phyloP scores from a whole-genome alignment of 1,284 basidiomycete species.

The Wallemia mellicola region DNA sequence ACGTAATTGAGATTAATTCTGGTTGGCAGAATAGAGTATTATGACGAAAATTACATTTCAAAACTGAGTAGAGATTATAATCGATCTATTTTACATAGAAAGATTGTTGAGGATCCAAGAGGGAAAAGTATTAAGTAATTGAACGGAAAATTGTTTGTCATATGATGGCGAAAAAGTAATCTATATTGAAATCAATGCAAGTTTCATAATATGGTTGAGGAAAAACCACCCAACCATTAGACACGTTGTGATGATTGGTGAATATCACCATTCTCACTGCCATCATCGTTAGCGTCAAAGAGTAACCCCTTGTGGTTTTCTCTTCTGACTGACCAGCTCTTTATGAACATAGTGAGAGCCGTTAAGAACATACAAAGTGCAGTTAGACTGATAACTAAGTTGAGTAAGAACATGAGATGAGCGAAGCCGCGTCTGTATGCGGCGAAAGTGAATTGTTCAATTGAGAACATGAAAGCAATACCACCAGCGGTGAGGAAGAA shows the following conservation, averaged over 20 bases:
- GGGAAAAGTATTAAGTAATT: no score
- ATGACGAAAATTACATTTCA: not conserved
- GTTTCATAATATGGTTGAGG: not conserved
- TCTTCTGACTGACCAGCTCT: conserved; percentile 32
- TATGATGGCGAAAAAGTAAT: no score
- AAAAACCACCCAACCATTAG: not conserved
- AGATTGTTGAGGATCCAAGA: no score
- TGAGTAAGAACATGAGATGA: conserved; percentile 59
- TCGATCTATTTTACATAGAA: no score
- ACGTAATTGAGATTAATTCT: no score
- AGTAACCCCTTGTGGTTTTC: not conserved
- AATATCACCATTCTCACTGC: not conserved
- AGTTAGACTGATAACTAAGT: conserved; percentile 21
- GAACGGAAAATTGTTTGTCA: no score
- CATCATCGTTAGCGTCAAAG: not conserved
- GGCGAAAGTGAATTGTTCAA: conserved; percentile 64
- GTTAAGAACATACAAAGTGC: conserved; percentile 14
- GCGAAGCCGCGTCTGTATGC: conserved; percentile 74
- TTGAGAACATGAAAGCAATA: conserved; percentile 65
- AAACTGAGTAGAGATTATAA: not conserved
- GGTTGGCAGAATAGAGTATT: no score
- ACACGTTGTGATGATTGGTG: not conserved
- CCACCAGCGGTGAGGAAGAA: conserved; percentile 66
- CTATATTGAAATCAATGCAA: no score
- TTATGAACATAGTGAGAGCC: conserved; percentile 48